These are phyloP conservation scores for Cytospora paraplurivora DNA, from an alignment of 2,329 filamentous ascomycete genomes.

Conservation along the genomic window DNA sequence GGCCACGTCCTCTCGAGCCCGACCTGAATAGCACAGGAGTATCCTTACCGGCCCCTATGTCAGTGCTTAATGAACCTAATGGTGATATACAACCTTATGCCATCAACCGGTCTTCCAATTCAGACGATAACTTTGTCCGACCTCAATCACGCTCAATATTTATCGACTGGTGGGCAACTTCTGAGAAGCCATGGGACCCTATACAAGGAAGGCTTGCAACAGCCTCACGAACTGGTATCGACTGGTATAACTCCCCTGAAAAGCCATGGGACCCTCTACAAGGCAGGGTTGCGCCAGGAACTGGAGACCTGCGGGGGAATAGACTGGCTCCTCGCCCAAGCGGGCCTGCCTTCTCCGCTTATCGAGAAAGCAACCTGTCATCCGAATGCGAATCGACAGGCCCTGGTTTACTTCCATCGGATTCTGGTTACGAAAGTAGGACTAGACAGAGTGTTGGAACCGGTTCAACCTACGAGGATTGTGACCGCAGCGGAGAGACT, in stretches of 20 bases:
- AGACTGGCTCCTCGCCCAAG: constrained; percentile 3
- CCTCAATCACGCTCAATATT: constrained; percentile 6
- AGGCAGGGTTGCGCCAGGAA: constrained; percentile 2
- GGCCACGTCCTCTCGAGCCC: constrained; percentile 31
- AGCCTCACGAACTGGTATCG: neutral
- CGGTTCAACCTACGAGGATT: constrained; percentile 47
- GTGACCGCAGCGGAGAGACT: constrained; percentile 43
- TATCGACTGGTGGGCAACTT: constrained; percentile 14
- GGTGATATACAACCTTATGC: constrained; percentile 19
- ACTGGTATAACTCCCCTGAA: constrained; percentile 14
- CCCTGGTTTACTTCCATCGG: constrained; percentile 38
- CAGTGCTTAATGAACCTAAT: constrained; percentile 8
- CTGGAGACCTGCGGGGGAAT: constrained; percentile 9
- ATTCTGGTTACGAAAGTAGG: constrained; percentile 52
- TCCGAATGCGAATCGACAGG: constrained; percentile 36
- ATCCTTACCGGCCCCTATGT: constrained; percentile 21
- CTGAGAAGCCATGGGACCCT: constrained; percentile 26
- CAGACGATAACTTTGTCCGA: constrained; percentile 12
- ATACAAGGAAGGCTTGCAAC: constrained; percentile 10
- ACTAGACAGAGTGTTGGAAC: constrained; percentile 47
- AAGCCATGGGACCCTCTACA: constrained; percentile 26
- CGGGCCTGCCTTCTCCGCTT: constrained; percentile 10
- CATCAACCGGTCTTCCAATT: constrained; percentile 5
- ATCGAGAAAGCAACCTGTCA: constrained; percentile 18
- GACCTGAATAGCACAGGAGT: constrained; percentile 25